Evolutionary conservation across 2,329 filamentous ascomycete species (phyloP).

Genomic region (Alternaria rosae): DNA sequence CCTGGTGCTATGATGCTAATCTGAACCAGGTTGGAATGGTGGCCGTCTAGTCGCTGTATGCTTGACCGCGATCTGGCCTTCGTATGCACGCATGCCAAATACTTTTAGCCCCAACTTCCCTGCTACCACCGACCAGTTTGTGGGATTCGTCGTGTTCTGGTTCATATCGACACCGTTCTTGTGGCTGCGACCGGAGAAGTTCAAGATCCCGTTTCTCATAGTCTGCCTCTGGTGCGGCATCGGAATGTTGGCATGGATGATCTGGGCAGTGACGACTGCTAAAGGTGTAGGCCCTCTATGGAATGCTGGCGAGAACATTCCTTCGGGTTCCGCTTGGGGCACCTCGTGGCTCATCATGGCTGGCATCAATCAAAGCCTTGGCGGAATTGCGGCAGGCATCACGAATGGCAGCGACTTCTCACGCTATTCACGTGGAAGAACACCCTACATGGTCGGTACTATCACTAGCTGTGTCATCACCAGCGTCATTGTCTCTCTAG

Average conservation of each 20-base stretch:
- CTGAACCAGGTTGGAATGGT: conserved; percentile 44
- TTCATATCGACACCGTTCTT: conserved; percentile 54
- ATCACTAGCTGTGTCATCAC: conserved; percentile 52
- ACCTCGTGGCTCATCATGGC: conserved; percentile 57
- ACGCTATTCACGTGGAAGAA: conserved; percentile 50
- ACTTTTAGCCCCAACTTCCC: conserved; percentile 44
- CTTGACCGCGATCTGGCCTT: conserved; percentile 48
- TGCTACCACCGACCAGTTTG: conserved; percentile 46
- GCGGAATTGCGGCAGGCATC: conserved; percentile 52
- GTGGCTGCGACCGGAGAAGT: conserved; percentile 59
- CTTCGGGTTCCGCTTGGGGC: conserved; percentile 48
- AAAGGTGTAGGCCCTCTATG: conserved; percentile 56
- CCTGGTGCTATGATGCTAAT: not conserved
- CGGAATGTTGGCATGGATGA: conserved; percentile 58
- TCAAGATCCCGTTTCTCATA: conserved; percentile 57
- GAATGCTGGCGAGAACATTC: conserved; percentile 47
- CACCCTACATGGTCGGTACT: conserved; percentile 51
- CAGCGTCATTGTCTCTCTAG: conserved; percentile 52
- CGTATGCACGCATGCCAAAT: conserved; percentile 45
- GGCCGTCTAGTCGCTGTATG: conserved; percentile 45
- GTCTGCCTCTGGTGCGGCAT: conserved; percentile 55
- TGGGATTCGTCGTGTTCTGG: conserved; percentile 48
- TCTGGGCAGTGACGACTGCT: conserved; percentile 57
- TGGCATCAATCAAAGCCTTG: conserved; percentile 55
- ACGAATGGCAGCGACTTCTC: conserved; percentile 57